phyloP scores from a whole-genome alignment of 1,139 yeast species.

The Nakaseomyces glabratus region DNA sequence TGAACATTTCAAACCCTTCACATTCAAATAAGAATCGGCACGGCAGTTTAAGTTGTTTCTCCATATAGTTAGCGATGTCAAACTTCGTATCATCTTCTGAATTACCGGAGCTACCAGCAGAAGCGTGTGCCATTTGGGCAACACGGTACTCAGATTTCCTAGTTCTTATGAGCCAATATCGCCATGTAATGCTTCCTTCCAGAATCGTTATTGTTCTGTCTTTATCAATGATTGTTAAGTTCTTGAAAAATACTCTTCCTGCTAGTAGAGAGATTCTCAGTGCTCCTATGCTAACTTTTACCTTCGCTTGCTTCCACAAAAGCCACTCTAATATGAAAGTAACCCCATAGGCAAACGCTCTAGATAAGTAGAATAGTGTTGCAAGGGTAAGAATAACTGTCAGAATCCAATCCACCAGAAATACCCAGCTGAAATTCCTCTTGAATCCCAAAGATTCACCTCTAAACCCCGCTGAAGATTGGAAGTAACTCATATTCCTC shows the following conservation, averaged over 20 bases:
- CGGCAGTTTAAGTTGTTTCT: slow-evolving; percentile 44
- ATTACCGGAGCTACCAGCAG: background rate
- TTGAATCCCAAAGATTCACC: background rate
- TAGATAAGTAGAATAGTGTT: slow-evolving; percentile 65
- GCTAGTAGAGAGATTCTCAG: slow-evolving; percentile 68
- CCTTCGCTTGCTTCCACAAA: slow-evolving; percentile 54
- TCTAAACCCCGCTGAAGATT: slow-evolving; percentile 3
- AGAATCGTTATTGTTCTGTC: slow-evolving; percentile 64
- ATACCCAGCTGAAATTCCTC: slow-evolving; percentile 63
- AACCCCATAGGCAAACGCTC: slow-evolving; percentile 57
- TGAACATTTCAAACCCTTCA: slow-evolving; percentile 74
- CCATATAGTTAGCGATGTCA: slow-evolving; percentile 32
- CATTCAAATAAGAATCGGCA: slow-evolving; percentile 50
- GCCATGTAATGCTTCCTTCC: slow-evolving; percentile 74
- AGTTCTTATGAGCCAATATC: slow-evolving; percentile 68
- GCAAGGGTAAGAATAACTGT: slow-evolving; percentile 54
- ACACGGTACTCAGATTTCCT: slow-evolving; percentile 38
- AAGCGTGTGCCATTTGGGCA: background rate
- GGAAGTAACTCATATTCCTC: too few relatives aligned
- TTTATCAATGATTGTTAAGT: slow-evolving; percentile 58
- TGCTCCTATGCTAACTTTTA: slow-evolving; percentile 60
- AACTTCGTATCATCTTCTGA: slow-evolving; percentile 17
- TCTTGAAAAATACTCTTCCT: slow-evolving; percentile 73
- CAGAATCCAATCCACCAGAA: slow-evolving; percentile 73
- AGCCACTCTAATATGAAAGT: slow-evolving; percentile 44